These are phyloP conservation scores for Apiospora rasikravindrae DNA, from an alignment of 2,329 filamentous ascomycete genomes.

Conservation along the genomic window DNA sequence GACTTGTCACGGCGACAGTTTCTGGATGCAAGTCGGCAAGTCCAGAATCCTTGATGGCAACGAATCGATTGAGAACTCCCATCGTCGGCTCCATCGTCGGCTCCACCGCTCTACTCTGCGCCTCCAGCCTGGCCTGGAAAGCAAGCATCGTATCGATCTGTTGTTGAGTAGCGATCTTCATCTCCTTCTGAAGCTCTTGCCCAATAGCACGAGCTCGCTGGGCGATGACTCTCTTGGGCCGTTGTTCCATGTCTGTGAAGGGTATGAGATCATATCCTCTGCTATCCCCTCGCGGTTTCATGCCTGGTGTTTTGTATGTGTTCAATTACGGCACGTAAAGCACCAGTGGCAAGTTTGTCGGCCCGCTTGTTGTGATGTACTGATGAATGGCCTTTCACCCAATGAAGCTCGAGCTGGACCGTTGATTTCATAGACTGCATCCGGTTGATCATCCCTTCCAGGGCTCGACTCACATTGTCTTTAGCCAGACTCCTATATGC, in stretches of 20 bases:
- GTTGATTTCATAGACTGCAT: neutral
- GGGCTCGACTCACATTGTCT: neutral
- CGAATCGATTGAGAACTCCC: neutral
- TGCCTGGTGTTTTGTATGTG: neutral
- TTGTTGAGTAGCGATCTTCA: neutral
- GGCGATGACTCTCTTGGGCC: neutral
- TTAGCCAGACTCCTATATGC: neutral
- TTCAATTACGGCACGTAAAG: neutral
- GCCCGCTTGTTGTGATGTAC: neutral
- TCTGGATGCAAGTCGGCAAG: neutral
- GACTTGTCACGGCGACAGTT: neutral
- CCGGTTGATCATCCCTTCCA: neutral
- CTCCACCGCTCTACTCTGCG: neutral
- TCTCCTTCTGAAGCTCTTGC: neutral
- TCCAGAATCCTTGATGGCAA: neutral
- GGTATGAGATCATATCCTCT: neutral
- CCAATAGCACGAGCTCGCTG: neutral
- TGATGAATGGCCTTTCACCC: neutral
- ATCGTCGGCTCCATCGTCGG: neutral
- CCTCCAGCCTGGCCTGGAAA: neutral
- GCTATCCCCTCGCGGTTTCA: neutral
- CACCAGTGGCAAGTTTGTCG: neutral
- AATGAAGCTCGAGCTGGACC: neutral
- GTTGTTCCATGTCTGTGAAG: neutral
- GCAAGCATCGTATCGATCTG: neutral